phyloP scores from a whole-genome alignment of 192 early-diverging fungal genomes.

The Geranomyces michiganensis region DNA sequence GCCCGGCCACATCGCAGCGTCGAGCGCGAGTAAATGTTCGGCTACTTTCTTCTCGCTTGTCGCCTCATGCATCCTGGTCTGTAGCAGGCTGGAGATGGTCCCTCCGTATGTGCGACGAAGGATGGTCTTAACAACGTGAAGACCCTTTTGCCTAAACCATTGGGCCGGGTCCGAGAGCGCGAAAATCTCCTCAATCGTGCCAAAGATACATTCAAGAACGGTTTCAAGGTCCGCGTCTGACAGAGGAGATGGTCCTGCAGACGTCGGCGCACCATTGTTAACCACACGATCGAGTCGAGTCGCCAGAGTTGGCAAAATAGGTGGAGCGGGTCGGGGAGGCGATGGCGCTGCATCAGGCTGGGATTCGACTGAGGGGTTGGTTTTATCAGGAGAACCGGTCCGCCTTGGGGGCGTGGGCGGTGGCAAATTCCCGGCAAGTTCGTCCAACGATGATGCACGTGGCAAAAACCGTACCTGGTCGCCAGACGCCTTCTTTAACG shows the following conservation, averaged over 20 bases:
- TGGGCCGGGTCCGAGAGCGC: constrained; percentile 39
- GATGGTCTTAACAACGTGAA: constrained; percentile 48
- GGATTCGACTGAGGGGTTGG: background rate
- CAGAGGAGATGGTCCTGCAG: constrained; percentile 14
- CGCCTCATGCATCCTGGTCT: constrained; percentile 21
- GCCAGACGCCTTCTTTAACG: background rate
- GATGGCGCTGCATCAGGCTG: background rate
- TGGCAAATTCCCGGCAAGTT: background rate
- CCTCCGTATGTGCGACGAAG: constrained; percentile 44
- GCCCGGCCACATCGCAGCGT: constrained; percentile 42
- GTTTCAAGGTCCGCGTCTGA: constrained; percentile 42
- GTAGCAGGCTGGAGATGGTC: constrained; percentile 34
- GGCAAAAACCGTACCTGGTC: background rate
- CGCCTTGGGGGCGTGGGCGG: background rate
- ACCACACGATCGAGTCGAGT: background rate
- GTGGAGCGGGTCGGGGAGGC: background rate
- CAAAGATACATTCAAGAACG: constrained; percentile 48
- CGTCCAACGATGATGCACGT: constrained; percentile 11
- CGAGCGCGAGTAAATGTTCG: constrained; percentile 33
- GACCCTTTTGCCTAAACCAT: constrained; percentile 51
- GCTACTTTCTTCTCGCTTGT: constrained; percentile 26
- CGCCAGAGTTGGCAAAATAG: background rate
- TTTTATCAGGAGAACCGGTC: background rate
- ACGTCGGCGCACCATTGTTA: background rate
- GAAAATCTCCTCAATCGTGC: constrained; percentile 53